Percentiles rank a stretch among this genome's conserved stretches.
Conservation (phyloP, 192 early-diverging fungal species). For the Chytriomyces sp. region DNA sequence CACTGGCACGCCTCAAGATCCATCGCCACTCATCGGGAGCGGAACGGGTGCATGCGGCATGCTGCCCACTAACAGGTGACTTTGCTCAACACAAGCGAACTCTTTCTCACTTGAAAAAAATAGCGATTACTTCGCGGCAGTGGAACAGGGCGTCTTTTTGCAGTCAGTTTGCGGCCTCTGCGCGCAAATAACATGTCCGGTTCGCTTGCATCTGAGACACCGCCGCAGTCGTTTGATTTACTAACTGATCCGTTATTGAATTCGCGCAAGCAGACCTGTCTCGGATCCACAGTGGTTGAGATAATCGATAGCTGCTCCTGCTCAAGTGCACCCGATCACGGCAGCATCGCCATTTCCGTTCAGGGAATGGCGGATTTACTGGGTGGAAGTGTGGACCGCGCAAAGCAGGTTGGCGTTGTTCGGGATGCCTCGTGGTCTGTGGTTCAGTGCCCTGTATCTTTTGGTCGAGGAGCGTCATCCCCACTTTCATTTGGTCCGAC, state of each 20-base stretch:
- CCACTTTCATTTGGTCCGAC: background rate
- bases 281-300: background rate
- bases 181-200: background rate
- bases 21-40: background rate
- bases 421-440: background rate
- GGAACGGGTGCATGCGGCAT: background rate
- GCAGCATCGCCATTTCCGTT: background rate
- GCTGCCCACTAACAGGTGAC: background rate
- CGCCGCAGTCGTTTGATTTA: too few species aligned
- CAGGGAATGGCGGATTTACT: conserved; percentile 1
- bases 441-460: background rate
- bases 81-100: background rate
- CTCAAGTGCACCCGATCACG: background rate
- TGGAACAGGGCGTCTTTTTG: background rate
- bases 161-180: background rate
- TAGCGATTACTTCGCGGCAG: conserved; percentile 3
- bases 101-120: background rate
- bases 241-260: too few species aligned
- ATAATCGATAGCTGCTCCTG: background rate
- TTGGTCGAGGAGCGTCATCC: background rate
- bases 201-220: background rate
- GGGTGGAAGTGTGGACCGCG: background rate
- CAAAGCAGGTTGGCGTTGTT: background rate
- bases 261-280: background rate
- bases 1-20: background rate